A percentile compares a stretch with the other conserved stretches of the same genome.
These are phyloP conservation scores for Ceratobasidium sp. DNA, from an alignment of 1,284 basidiomycete genomes.

Conservation along the genomic window DNA sequence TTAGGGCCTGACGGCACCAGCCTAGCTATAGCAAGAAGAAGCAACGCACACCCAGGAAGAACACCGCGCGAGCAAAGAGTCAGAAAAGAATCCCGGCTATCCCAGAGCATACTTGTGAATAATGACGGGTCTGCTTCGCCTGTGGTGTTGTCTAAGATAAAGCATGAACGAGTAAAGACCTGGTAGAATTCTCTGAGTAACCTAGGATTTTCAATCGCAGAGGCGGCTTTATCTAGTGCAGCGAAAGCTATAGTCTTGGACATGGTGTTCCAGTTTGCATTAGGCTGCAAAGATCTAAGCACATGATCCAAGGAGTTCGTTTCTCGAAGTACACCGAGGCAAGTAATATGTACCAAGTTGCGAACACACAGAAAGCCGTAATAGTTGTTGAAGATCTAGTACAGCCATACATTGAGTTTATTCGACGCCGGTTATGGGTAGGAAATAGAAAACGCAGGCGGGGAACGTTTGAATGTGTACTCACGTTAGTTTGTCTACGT, in stretches of 20 bases:
- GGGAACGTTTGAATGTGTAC: neutral
- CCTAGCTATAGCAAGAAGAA: neutral
- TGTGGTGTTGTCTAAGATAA: neutral
- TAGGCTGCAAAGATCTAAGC: too few species aligned
- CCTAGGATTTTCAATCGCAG: too few species aligned
- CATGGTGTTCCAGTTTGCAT: neutral
- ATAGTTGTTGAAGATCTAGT: neutral
- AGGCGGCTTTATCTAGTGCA: neutral
- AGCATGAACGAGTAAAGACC: neutral
- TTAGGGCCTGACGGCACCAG: neutral
- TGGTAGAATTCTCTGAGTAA: neutral
- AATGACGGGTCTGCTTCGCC: neutral
- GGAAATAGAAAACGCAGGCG: too few species aligned
- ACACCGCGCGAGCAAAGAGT: neutral
- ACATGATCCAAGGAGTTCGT: neutral
- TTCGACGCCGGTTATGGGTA: too few species aligned
- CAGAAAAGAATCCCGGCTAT: neutral
- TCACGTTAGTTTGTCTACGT: neutral
- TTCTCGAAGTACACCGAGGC: neutral
- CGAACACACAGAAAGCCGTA: conserved; percentile 17
- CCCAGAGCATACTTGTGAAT: neutral
- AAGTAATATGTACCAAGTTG: neutral
- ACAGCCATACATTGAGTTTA: too few species aligned
- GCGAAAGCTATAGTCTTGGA: neutral
- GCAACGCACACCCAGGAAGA: conserved; percentile 4